Conservation (phyloP, 129 eudicot species). For the Flaveria bidentis region DNA sequence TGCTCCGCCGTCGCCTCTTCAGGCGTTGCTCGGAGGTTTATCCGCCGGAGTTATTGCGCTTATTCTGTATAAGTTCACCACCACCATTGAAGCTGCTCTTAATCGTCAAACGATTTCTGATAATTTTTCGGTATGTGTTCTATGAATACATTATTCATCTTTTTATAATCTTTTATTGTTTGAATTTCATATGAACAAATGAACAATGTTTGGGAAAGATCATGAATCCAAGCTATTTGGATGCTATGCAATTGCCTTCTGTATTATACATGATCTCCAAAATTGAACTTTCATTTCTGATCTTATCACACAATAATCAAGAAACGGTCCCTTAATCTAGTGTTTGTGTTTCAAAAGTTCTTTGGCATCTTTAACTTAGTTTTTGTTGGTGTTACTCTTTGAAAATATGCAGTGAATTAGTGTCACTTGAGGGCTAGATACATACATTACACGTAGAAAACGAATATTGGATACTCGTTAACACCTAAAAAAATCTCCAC, state of each 20-base stretch:
- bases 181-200: neutral
- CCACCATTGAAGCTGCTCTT: slow-evolving; percentile 80
- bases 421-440: neutral
- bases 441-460: neutral
- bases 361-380: too few species aligned
- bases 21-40: slow-evolving; percentile 81
- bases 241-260: too few species aligned
- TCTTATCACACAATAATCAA: neutral
- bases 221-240: too few species aligned
- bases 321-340: too few species aligned
- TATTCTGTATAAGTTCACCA: slow-evolving; percentile 81
- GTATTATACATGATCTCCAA: slow-evolving; percentile 11
- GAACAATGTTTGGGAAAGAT: too few species aligned
- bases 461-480: too few species aligned
- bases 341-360: too few species aligned
- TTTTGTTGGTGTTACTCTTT: neutral
- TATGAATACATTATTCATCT: neutral
- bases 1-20: slow-evolving; percentile 71
- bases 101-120: slow-evolving; percentile 85
- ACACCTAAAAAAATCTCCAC: too few species aligned
- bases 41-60: slow-evolving; percentile 88
- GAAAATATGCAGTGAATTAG: neutral
- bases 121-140: slow-evolving; percentile 68
- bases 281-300: neutral
- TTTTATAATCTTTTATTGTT: neutral